A percentile compares a stretch with the other conserved stretches of the same genome.
phyloP scores from a whole-genome alignment of 176 grass and related monocot genomes.

The Aegilops tauschii region DNA sequence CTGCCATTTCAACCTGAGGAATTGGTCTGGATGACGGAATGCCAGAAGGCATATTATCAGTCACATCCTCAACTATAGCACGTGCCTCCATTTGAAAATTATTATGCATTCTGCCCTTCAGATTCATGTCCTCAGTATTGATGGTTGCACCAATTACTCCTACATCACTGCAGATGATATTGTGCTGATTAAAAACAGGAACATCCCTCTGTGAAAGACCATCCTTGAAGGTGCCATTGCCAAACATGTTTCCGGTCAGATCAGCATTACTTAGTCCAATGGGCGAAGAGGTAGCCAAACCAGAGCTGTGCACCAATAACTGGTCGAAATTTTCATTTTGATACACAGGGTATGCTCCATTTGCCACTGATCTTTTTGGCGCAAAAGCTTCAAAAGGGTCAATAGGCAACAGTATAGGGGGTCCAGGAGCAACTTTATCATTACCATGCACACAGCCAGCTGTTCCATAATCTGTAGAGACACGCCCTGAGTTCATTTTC shows the following conservation, averaged over 20 bases:
- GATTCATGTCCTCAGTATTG: constrained; percentile 19
- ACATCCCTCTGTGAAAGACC: constrained; percentile 31
- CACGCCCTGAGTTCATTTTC: constrained; percentile 20
- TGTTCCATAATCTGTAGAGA: constrained; percentile 27
- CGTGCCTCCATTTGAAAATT: constrained; percentile 17
- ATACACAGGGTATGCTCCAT: background rate
- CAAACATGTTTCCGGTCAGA: constrained; percentile 16
- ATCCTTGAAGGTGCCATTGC: constrained; percentile 4
- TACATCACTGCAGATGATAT: constrained; percentile 14
- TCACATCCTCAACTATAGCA: constrained; percentile 64
- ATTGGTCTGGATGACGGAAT: constrained; percentile 35
- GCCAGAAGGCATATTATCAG: constrained; percentile 44
- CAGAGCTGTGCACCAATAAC: constrained; percentile 18
- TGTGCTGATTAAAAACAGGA: constrained; percentile 23
- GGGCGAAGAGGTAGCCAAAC: constrained; percentile 27
- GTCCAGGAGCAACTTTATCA: constrained; percentile 14
- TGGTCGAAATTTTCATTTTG: constrained; percentile 28
- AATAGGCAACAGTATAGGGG: constrained; percentile 28
- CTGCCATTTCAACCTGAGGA: constrained; percentile 50
- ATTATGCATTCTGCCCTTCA: constrained; percentile 7
- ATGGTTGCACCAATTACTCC: constrained; percentile 17
- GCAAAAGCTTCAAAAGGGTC: constrained; percentile 35
- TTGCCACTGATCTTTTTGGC: background rate
- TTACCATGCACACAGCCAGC: background rate
- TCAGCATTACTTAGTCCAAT: constrained; percentile 16